A percentile compares a stretch with the other conserved stretches of the same genome.
Conservation (phyloP, 2,329 filamentous ascomycete genomes). For the Clonostachys byssicola region DNA sequence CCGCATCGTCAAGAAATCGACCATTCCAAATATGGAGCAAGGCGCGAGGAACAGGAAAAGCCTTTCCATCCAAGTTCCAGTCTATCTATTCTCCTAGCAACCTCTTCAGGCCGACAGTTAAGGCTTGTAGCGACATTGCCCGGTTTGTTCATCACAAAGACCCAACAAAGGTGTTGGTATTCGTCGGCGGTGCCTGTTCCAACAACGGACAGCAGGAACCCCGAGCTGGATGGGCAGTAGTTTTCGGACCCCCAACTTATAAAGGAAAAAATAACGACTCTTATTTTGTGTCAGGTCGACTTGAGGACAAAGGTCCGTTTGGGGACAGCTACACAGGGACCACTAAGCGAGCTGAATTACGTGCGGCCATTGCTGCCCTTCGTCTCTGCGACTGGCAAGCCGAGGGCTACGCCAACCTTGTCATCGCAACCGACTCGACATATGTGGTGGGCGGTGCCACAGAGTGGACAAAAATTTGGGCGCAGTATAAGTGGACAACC, state of each 20-base stretch:
- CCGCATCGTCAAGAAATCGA: too few relatives aligned
- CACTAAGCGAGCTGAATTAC: conserved; percentile 51
- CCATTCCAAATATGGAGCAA: too few relatives aligned
- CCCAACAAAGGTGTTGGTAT: conserved; percentile 25
- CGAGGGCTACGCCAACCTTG: conserved; percentile 32
- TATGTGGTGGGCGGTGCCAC: conserved; percentile 44
- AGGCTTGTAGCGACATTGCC: too few relatives aligned
- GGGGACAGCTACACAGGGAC: conserved; percentile 25
- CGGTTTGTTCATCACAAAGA: background rate
- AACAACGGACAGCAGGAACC: conserved; percentile 31
- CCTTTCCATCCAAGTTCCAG: too few relatives aligned
- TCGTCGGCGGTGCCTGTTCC: conserved; percentile 39
- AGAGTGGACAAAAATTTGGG: conserved; percentile 35
- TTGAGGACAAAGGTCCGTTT: conserved; percentile 37
- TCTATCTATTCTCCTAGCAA: too few relatives aligned
- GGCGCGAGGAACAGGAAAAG: too few relatives aligned
- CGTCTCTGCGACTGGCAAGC: conserved; percentile 34
- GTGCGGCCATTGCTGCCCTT: conserved; percentile 46
- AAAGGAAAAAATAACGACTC: conserved; percentile 28
- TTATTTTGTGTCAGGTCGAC: conserved; percentile 22
- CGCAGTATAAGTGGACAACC: conserved; percentile 37
- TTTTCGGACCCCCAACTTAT: conserved; percentile 30
- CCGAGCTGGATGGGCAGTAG: conserved; percentile 28
- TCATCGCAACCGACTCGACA: conserved; percentile 49
- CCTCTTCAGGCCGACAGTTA: too few relatives aligned